Evolutionary conservation across 768 basidiomycete genomes (phyloP).

Genomic region (Mycena galopus): DNA sequence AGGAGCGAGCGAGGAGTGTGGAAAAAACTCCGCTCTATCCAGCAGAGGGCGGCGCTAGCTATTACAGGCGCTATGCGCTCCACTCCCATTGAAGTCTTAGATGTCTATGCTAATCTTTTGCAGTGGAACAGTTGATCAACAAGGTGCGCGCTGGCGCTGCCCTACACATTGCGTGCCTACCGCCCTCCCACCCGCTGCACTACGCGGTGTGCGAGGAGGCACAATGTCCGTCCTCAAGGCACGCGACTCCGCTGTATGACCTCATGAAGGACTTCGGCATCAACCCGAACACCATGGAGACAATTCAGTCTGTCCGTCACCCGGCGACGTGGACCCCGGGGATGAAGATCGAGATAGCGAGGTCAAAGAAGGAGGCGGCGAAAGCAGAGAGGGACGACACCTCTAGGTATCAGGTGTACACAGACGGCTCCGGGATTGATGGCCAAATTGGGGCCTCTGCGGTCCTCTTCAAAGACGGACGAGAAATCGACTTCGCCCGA

Average conservation of each 20-base stretch:
- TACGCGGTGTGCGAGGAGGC: not conserved
- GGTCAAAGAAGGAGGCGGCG: constrained; percentile 15
- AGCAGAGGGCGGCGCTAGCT: constrained; percentile 29
- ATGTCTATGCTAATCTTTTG: not conserved
- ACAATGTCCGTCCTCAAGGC: not conserved
- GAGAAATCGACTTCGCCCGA: no score
- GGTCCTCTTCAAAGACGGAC: no score
- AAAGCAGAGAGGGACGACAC: not conserved
- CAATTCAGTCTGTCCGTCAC: not conserved
- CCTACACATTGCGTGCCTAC: not conserved
- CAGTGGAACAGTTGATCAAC: constrained; percentile 1
- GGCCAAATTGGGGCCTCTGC: not conserved
- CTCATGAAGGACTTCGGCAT: no score
- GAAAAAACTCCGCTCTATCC: constrained; percentile 11
- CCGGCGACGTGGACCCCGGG: not conserved
- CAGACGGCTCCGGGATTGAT: no score
- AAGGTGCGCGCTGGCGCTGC: not conserved
- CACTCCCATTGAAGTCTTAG: constrained; percentile 29
- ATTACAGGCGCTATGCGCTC: constrained; percentile 36
- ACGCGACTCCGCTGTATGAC: not conserved
- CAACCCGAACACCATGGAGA: no score
- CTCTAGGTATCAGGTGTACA: no score
- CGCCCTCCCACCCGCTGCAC: not conserved
- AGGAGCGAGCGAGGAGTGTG: not conserved
- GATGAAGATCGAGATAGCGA: not conserved